phyloP scores from a whole-genome alignment of 768 basidiomycete species.

The Tulasnella sp. region DNA sequence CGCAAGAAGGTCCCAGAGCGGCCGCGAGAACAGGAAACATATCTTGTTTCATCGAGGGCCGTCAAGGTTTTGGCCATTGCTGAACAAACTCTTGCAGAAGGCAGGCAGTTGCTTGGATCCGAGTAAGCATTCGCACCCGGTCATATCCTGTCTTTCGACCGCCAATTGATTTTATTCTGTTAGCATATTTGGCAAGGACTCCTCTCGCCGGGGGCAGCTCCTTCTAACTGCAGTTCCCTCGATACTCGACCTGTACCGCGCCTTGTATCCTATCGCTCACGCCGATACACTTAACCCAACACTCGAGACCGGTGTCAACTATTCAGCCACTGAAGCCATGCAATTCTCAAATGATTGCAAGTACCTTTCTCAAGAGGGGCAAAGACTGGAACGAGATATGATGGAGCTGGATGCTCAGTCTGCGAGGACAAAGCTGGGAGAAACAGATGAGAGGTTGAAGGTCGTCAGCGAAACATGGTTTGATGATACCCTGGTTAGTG shows the following conservation, averaged over 20 bases:
- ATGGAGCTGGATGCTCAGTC: constrained; percentile 23
- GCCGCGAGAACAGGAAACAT: constrained; percentile 49
- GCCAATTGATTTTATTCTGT: constrained; percentile 26
- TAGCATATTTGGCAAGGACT: constrained; percentile 44
- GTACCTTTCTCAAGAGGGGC: constrained; percentile 49
- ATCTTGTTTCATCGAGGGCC: constrained; percentile 56
- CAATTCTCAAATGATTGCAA: constrained; percentile 78
- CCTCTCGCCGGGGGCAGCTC: constrained; percentile 47
- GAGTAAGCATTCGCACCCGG: constrained; percentile 36
- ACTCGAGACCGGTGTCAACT: constrained; percentile 30
- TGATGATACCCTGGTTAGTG: constrained; percentile 63
- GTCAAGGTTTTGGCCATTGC: constrained; percentile 55
- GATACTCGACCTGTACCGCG: constrained; percentile 73
- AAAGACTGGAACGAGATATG: background rate
- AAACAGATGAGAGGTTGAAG: constrained; percentile 51
- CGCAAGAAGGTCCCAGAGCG: background rate
- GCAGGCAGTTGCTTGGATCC: constrained; percentile 57
- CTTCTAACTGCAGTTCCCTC: constrained; percentile 61
- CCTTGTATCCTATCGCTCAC: constrained; percentile 67
- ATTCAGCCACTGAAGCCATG: constrained; percentile 55
- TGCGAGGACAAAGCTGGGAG: constrained; percentile 50
- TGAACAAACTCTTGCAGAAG: constrained; percentile 63
- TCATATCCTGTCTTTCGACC: constrained; percentile 28
- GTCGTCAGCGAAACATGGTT: constrained; percentile 66
- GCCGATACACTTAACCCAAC: constrained; percentile 42